A percentile compares a stretch with the other conserved stretches of the same genome.
These are phyloP conservation scores for Prototheca wickerhamii DNA, from an alignment of 163 green algal genomes.

Conservation along the genomic window DNA sequence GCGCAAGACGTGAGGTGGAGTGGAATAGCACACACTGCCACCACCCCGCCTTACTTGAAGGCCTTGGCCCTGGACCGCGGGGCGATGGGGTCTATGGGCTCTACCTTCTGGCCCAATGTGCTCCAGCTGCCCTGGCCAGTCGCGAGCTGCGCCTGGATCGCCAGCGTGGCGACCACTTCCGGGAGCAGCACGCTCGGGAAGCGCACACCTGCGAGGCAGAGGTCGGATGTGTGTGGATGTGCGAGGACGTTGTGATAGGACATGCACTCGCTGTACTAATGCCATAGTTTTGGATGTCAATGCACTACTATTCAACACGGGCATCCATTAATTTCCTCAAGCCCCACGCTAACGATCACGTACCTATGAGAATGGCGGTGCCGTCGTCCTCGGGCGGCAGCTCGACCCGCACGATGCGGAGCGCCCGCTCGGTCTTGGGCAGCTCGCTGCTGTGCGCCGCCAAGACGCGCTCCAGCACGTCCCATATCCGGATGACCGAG, in stretches of 20 bases:
- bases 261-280: no score
- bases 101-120: background rate
- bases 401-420: conserved; percentile 61
- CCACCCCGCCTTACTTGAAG: background rate
- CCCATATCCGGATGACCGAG: conserved; percentile 74
- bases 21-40: background rate
- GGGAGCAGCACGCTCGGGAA: conserved; percentile 49
- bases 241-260: background rate
- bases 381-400: conserved; percentile 1
- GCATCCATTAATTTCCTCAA: no score
- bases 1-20: no score
- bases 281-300: no score
- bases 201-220: conserved; percentile 40
- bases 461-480: conserved; percentile 68
- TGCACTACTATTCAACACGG: no score
- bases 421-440: conserved; percentile 50
- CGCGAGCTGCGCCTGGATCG: conserved; percentile 11
- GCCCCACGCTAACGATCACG: no score
- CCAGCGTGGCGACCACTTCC: conserved; percentile 38
- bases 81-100: background rate
- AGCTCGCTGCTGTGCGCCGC: conserved; percentile 49
- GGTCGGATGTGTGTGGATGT: background rate
- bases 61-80: no score
- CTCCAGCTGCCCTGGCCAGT: background rate
- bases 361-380: background rate